Base-by-base conservation (phyloP, 805 yeast genomes). In the Metschnikowia continentalis region DNA sequence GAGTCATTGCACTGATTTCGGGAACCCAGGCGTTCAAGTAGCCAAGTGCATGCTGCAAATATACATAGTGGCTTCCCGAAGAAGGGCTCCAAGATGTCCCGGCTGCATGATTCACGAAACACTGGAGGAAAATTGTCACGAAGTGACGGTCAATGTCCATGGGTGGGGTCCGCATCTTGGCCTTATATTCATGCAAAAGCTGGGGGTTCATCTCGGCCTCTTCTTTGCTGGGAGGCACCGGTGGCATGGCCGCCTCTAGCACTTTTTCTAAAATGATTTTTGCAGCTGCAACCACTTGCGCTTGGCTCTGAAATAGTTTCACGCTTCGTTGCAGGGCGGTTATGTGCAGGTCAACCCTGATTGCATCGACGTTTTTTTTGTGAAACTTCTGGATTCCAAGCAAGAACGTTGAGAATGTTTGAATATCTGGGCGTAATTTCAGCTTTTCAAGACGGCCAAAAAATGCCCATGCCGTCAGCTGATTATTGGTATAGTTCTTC, bases 371-470 rank as follows among this genome's bases (percentile, higher is more conserved):
- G n/a, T 60, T 43, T 32, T 42, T 22, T 6, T 55, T 50, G 40
- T 58, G 51, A 45, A 54, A 59, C 33, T 56, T 57, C 42, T 63
- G 66, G 23, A 67, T 45, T 1, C 78, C 78, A 45, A 68, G 62
- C 20, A 74, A 57, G 50, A 74, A 64, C 19, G 70, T 71, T 5
- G 76, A 69, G 40, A 71, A 74, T 1, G 77, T 68, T 39, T 67
- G 71, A 17, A 63, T 58, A 52, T 71, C 65, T 4, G 78, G 71
- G 2, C 49, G 45, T 8, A 68, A 35, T 6, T 47, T 39, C 14
- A 55, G 55, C 6, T 49, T 36, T 14, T 58, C 60, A 14, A 70
- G 57, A 22, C 51, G 54, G 32, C 71, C 69, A 43, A 74, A 73
- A 36, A 71, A 63, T 1, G 57, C 53, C 78, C 77, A 74, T 1